Evolutionary conservation across 208 protist genomes (phyloP).

Genomic region (Sergeia podlipaevii): DNA sequence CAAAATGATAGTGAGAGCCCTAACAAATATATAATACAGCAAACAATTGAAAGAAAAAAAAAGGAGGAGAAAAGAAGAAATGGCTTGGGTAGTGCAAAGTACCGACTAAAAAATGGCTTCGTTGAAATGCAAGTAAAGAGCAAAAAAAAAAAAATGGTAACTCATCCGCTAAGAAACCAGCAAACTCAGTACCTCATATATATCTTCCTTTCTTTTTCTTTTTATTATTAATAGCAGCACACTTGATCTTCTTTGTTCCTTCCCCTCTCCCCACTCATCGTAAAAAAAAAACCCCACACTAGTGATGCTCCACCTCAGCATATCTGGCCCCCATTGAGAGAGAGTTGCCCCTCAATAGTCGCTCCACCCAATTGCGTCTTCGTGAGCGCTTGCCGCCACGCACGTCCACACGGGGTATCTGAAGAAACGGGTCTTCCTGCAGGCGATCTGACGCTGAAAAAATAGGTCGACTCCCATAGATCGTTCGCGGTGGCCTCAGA

Average conservation of each 20-base stretch:
- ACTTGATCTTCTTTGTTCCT: no score
- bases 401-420: conserved; percentile 11
- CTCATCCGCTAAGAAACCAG: no score
- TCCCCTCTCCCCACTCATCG: no score
- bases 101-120: neutral
- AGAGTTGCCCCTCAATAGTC: neutral
- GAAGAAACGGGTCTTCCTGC: conserved; percentile 8
- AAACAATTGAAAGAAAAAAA: neutral
- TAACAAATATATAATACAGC: neutral
- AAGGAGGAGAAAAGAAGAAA: conserved; percentile 11
- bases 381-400: neutral
- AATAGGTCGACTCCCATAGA: no score
- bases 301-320: no score
- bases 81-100: neutral
- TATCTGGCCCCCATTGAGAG: no score
- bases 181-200: no score
- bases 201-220: no score
- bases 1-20: neutral
- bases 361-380: conserved; percentile 8
- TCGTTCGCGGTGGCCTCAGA: no score
- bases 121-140: neutral
- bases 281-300: no score
- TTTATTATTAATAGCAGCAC: no score
- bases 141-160: neutral
- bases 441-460: no score